These are phyloP conservation scores for Exophiala phaeomuriformis DNA, from an alignment of 2,329 filamentous ascomycete genomes.

Conservation along the genomic window DNA sequence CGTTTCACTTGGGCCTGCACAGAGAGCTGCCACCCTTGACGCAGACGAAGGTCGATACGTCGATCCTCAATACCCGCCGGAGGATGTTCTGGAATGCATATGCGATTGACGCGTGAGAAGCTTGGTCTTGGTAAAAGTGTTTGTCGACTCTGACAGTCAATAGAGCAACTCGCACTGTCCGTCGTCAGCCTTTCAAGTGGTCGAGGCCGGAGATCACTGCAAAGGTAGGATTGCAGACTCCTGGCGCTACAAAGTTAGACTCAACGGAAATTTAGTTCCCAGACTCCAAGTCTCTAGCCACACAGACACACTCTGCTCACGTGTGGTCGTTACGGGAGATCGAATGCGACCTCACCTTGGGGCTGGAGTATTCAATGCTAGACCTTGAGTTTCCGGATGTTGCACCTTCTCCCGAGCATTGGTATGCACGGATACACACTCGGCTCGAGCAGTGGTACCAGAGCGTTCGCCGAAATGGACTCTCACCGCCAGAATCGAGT, in stretches of 20 bases:
- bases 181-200: slow-evolving; percentile 9
- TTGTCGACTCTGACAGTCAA: too few relatives aligned
- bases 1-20: slow-evolving; percentile 9
- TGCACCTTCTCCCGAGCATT: background rate
- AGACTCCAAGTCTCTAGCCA: slow-evolving; percentile 1
- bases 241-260: too few relatives aligned
- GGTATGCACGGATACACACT: slow-evolving; percentile 2
- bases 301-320: slow-evolving; percentile 2
- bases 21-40: slow-evolving; percentile 2
- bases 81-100: slow-evolving; percentile 16
- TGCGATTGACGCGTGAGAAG: slow-evolving; percentile 9
- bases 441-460: slow-evolving; percentile 10
- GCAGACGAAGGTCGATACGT: background rate
- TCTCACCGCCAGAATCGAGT: slow-evolving; percentile 12
- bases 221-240: background rate
- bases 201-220: slow-evolving; percentile 1
- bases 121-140: background rate
- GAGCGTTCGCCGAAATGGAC: slow-evolving; percentile 6
- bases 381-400: too few relatives aligned
- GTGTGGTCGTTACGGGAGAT: slow-evolving; percentile 6
- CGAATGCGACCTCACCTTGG: slow-evolving; percentile 8
- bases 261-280: slow-evolving; percentile 3
- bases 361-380: slow-evolving; percentile 6
- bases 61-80: slow-evolving; percentile 3
- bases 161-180: slow-evolving; percentile 11